These are phyloP conservation scores for Pholiota molesta DNA, from an alignment of 768 basidiomycete genomes.

Conservation along the genomic window DNA sequence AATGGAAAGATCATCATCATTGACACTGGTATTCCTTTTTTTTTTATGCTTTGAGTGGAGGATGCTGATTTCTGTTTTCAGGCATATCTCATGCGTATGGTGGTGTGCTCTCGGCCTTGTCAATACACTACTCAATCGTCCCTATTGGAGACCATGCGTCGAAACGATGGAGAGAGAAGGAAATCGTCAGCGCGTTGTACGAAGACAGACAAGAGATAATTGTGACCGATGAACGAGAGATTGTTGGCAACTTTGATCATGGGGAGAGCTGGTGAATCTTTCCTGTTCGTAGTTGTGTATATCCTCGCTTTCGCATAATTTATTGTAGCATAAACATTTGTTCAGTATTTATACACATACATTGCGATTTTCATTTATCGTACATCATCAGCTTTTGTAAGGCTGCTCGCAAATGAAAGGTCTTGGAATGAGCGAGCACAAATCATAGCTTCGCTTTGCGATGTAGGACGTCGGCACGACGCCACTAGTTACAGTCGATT, in stretches of 20 bases:
- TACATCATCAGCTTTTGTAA: not conserved
- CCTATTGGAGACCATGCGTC: conserved; percentile 49
- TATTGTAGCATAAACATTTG: not conserved
- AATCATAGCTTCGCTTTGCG: conserved; percentile 35
- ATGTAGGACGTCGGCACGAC: conserved; percentile 34
- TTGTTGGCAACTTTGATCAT: conserved; percentile 43
- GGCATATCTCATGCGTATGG: conserved; percentile 97
- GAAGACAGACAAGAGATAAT: conserved; percentile 51
- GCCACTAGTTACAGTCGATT: conserved; percentile 35
- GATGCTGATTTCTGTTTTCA: conserved; percentile 23
- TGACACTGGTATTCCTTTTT: conserved; percentile 69
- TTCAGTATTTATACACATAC: not conserved
- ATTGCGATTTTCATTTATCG: not conserved
- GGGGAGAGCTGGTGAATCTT: not conserved
- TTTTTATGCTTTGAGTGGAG: no score
- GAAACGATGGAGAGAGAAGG: conserved; percentile 59
- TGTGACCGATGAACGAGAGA: conserved; percentile 48
- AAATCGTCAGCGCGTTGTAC: conserved; percentile 71
- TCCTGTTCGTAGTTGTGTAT: not conserved
- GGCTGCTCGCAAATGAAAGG: not conserved
- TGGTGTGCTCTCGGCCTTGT: conserved; percentile 87
- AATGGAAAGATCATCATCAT: conserved; percentile 94
- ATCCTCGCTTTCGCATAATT: not conserved
- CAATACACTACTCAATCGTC: conserved; percentile 81
- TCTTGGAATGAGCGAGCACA: no score